phyloP scores from a whole-genome alignment of 495 filamentous ascomycete genomes.

The Penicillium ucsense region DNA sequence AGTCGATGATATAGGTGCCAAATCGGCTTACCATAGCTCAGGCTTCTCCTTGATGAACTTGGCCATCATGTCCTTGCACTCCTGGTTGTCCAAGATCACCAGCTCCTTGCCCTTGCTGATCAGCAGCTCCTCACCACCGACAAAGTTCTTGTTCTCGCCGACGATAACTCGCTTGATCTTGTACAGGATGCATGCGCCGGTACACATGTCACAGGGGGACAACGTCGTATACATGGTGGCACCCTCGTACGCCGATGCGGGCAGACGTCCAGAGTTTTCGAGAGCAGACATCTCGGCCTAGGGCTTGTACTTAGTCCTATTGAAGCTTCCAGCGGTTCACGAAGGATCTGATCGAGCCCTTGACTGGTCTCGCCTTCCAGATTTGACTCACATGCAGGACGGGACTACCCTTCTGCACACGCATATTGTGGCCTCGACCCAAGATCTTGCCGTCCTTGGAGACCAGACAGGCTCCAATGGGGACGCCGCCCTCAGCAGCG shows the following conservation, averaged over 20 bases:
- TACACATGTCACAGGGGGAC: slow-evolving; percentile 85
- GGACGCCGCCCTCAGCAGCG: slow-evolving; percentile 66
- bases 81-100: slow-evolving; percentile 55
- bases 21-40: slow-evolving; percentile 54
- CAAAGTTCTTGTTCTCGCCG: slow-evolving; percentile 73
- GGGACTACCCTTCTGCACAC: slow-evolving; percentile 64
- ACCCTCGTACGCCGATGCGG: slow-evolving; percentile 59
- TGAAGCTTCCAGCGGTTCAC: background rate
- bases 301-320: background rate
- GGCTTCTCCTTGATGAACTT: slow-evolving; percentile 69
- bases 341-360: background rate
- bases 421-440: slow-evolving; percentile 75
- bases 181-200: slow-evolving; percentile 73
- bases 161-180: slow-evolving; percentile 73
- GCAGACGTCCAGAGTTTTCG: slow-evolving; percentile 67
- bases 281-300: slow-evolving; percentile 76
- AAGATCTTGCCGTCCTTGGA: slow-evolving; percentile 62
- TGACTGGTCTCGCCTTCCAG: too few species aligned
- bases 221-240: slow-evolving; percentile 83
- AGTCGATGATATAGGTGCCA: background rate
- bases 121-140: slow-evolving; percentile 69
- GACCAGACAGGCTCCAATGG: slow-evolving; percentile 72
- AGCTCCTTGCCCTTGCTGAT: slow-evolving; percentile 65
- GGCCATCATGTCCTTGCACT: slow-evolving; percentile 67
- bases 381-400: slow-evolving; percentile 57